Evolutionary conservation across 73 alveolate species (phyloP), one percentile per base, ranked within the genome.

Genomic region (Tetrahymena elliotti): DNA sequence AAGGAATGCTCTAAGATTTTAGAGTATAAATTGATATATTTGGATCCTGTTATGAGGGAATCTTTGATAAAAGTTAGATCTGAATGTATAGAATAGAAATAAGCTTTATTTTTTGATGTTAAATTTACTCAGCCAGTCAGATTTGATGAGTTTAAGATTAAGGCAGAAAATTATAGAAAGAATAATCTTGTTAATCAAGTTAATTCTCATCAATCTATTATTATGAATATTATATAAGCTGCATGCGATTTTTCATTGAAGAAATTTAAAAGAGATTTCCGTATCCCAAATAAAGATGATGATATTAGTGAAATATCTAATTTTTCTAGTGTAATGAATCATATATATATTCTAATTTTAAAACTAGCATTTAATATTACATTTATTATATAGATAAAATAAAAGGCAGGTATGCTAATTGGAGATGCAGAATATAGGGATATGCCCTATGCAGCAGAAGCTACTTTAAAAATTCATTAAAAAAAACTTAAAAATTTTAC

Each of bases 371-470:
- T 27, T 68, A 68, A 24, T 24, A 11, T 68, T 27, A 68, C 24
- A 10, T 47, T 47, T 1, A 47, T 15, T 18, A 47, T 47, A 18
- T 47, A 68, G 88, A 68, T 68, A 18, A 68, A 68, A 68, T 68
- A 96, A 33, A 94, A 96, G 53, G 98, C 98, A 1, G 98, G 98
- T 41, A 97, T 98, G 94, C 96, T 98, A 6, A 98, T 97, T 37
- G 99, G 99, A 33, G 99, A 98, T 94, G 97, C 96, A 82, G 95
- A 98, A 22, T 97, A 97, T 35, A 98, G 97, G 94, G 96, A 95
- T 83, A 98, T 99, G 98, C 99, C 99, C 1, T 98, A 97, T 93
- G 98, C 99, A 33, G 99, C 99, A 92, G 99, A 99, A 83, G 99
- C 99, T 6, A 99, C 99, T 9, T 97, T 98, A 24, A 96, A 99